Conservation (phyloP, 1,284 basidiomycete species). For the Pascua guehoae region DNA sequence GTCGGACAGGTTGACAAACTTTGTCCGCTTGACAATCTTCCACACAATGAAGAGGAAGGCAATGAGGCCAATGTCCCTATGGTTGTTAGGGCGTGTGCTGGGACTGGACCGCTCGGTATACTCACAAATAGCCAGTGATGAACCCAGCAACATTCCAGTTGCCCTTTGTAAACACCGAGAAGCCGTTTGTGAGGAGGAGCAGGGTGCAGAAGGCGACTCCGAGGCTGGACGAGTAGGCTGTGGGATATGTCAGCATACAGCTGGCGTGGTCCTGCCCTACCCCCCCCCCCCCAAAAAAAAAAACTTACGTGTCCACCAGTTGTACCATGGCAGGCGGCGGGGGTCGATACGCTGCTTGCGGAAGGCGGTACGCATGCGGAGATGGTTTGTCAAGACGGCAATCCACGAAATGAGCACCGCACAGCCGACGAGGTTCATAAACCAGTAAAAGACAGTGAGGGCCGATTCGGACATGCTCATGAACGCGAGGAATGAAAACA, state of each 20-base stretch:
- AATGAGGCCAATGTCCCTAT: slow-evolving; percentile 26
- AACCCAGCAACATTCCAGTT: slow-evolving; percentile 18
- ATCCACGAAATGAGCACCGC: slow-evolving; percentile 33
- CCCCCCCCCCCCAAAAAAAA: too few species aligned
- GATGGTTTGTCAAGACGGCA: slow-evolving; percentile 22
- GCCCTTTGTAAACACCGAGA: slow-evolving; percentile 22
- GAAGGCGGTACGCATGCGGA: slow-evolving; percentile 16
- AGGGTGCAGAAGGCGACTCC: slow-evolving; percentile 17
- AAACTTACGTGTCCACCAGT: slow-evolving; percentile 27
- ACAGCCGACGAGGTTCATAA: slow-evolving; percentile 27
- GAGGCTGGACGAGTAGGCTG: slow-evolving; percentile 18
- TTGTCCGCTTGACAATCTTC: slow-evolving; percentile 21
- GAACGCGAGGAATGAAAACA: slow-evolving; percentile 44
- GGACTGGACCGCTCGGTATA: not conserved
- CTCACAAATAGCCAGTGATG: slow-evolving; percentile 24
- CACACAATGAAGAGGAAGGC: slow-evolving; percentile 13
- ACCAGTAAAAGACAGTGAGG: slow-evolving; percentile 35
- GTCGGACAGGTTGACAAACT: slow-evolving; percentile 14
- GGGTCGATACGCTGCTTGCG: slow-evolving; percentile 15
- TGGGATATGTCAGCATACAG: too few species aligned
- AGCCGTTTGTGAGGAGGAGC: slow-evolving; percentile 26
- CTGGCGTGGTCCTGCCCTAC: too few species aligned
- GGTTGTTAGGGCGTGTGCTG: not conserved
- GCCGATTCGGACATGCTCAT: slow-evolving; percentile 35
- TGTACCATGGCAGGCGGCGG: slow-evolving; percentile 22